phyloP scores from a whole-genome alignment of 495 filamentous ascomycete species.

The Podospora sp. region DNA sequence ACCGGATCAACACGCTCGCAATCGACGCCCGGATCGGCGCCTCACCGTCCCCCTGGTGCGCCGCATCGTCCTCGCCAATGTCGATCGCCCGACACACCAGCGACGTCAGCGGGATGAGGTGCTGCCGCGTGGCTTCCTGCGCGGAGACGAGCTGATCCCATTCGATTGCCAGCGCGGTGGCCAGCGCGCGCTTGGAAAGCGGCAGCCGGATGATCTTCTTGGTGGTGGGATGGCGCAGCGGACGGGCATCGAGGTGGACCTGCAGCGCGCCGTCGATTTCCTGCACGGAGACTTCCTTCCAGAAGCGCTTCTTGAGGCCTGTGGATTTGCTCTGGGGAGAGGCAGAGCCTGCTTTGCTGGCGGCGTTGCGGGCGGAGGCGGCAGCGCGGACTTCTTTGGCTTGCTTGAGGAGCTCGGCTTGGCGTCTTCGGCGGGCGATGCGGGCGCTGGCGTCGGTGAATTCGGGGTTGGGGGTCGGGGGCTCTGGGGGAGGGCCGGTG shows the following conservation, averaged over 20 bases:
- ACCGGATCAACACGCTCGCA: slow-evolving; percentile 70
- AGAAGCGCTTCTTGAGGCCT: slow-evolving; percentile 70
- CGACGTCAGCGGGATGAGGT: slow-evolving; percentile 89
- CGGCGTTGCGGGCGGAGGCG: slow-evolving; percentile 13
- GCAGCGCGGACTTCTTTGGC: slow-evolving; percentile 49
- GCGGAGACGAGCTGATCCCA: slow-evolving; percentile 84
- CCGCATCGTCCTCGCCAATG: slow-evolving; percentile 64
- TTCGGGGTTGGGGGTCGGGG: slow-evolving; percentile 60
- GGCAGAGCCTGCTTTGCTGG: background rate
- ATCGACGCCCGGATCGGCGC: slow-evolving; percentile 35
- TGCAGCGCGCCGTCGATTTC: slow-evolving; percentile 62
- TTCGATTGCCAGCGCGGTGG: slow-evolving; percentile 83
- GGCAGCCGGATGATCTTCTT: slow-evolving; percentile 72
- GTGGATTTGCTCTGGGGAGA: background rate
- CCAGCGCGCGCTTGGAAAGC: slow-evolving; percentile 73
- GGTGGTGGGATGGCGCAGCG: slow-evolving; percentile 72
- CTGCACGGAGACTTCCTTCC: slow-evolving; percentile 75
- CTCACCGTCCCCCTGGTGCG: slow-evolving; percentile 7
- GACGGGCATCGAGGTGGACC: slow-evolving; percentile 76
- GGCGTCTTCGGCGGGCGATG: slow-evolving; percentile 54
- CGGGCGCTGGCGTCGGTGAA: slow-evolving; percentile 45
- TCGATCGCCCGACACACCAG: slow-evolving; percentile 78
- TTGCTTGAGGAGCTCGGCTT: slow-evolving; percentile 53
- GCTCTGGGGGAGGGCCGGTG: slow-evolving; percentile 80
- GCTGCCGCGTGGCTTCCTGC: slow-evolving; percentile 73